These are phyloP conservation scores for Rhizopogon sp. DNA, from an alignment of 768 basidiomycete genomes.

Conservation along the genomic window DNA sequence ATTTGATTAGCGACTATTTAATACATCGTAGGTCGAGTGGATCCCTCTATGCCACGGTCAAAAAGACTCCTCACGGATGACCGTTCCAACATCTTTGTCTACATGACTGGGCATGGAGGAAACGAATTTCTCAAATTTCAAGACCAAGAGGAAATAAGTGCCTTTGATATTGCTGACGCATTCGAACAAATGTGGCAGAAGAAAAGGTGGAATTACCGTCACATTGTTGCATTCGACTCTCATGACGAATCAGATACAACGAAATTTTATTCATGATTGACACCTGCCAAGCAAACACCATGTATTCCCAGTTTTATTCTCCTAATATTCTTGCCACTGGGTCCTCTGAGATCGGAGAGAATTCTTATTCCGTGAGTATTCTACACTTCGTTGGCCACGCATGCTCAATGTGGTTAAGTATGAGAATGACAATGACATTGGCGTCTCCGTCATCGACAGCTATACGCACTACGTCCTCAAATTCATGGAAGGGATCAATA, in stretches of 20 bases:
- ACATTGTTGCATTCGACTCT: background rate
- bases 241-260: constrained; percentile 59
- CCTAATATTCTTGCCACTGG: constrained; percentile 92
- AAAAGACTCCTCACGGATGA: constrained; percentile 92
- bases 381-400: background rate
- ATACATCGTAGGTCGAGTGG: constrained; percentile 64
- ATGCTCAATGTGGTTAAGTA: constrained; percentile 45
- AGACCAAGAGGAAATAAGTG: constrained; percentile 96
- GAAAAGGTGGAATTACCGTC: constrained; percentile 54
- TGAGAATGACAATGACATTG: constrained; percentile 90
- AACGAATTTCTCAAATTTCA: constrained; percentile 99
- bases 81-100: constrained; percentile 89
- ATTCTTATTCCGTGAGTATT: constrained; percentile 80
- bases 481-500: constrained; percentile 89
- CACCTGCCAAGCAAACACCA: constrained; percentile 95
- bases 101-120: constrained; percentile 98
- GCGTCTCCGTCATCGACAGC: constrained; percentile 92
- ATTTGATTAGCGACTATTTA: background rate
- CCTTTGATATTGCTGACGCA: constrained; percentile 96
- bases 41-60: constrained; percentile 79
- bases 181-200: constrained; percentile 99
- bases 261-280: constrained; percentile 98
- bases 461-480: constrained; percentile 91
- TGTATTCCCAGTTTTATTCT: constrained; percentile 92
- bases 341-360: constrained; percentile 78